A percentile compares a stretch with the other conserved stretches of the same genome.
These are phyloP conservation scores for Vitis hybrid DNA, from an alignment of 177 flowering plant genomes.

Conservation along the genomic window DNA sequence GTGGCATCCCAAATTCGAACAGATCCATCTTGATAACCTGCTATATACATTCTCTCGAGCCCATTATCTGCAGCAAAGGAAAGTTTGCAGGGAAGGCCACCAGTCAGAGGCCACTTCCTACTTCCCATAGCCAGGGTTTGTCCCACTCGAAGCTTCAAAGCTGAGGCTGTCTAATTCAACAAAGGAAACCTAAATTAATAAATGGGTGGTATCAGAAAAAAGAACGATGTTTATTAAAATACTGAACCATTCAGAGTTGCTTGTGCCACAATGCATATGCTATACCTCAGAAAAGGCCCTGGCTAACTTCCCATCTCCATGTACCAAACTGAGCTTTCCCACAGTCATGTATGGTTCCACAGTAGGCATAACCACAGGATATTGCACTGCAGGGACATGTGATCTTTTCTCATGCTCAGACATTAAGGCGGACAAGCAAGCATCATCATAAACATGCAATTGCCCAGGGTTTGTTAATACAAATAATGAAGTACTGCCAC, in stretches of 20 bases:
- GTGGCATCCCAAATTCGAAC: conserved; percentile 48
- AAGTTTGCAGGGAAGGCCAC: conserved; percentile 32
- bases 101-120: conserved; percentile 41
- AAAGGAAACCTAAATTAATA: conserved; percentile 2
- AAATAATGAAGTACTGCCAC: conserved; percentile 12
- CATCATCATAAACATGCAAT: conserved; percentile 35
- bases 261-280: neutral
- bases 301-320: conserved; percentile 18
- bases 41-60: conserved; percentile 32
- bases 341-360: conserved; percentile 33
- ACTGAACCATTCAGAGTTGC: neutral
- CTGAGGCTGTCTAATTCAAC: conserved; percentile 19
- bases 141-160: conserved; percentile 10
- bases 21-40: conserved; percentile 47
- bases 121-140: neutral
- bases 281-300: conserved; percentile 33
- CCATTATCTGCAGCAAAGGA: conserved; percentile 19
- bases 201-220: neutral
- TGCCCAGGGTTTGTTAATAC: conserved; percentile 45
- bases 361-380: conserved; percentile 28
- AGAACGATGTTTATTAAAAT: neutral
- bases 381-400: conserved; percentile 23
- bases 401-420: conserved; percentile 25
- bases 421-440: conserved; percentile 24
- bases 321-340: conserved; percentile 24